Conservation (phyloP, 2,329 filamentous ascomycete species). For the Pseudogymnoascus sp. region DNA sequence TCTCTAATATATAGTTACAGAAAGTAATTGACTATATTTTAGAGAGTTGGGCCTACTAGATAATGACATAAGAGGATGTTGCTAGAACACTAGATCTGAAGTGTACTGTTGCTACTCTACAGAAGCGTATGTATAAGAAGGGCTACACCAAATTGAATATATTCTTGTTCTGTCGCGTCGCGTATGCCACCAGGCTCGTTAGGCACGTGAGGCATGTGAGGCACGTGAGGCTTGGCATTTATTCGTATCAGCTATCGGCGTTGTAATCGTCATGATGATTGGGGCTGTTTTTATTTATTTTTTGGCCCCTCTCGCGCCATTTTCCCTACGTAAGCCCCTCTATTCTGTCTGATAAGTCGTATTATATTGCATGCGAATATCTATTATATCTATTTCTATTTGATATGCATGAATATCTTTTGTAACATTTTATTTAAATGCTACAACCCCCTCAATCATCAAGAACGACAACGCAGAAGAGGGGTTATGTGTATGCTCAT, state of each 20-base stretch:
- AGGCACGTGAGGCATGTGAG: too few relatives aligned
- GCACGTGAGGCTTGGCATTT: neutral
- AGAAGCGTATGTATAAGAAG: too few relatives aligned
- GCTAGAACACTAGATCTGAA: too few relatives aligned
- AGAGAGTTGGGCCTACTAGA: too few relatives aligned
- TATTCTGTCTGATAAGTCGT: neutral
- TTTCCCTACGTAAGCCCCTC: neutral
- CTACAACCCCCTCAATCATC: neutral
- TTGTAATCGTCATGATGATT: slow-evolving; percentile 7
- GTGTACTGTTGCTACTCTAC: too few relatives aligned
- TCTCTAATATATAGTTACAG: too few relatives aligned
- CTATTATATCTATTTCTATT: neutral
- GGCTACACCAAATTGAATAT: too few relatives aligned
- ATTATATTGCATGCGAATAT: neutral
- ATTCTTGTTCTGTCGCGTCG: too few relatives aligned
- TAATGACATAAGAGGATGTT: too few relatives aligned
- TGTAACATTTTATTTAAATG: neutral
- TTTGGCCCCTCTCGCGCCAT: neutral
- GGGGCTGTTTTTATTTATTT: neutral
- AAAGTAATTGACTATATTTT: too few relatives aligned
- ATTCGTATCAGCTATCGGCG: neutral
- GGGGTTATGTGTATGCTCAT: neutral
- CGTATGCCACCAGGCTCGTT: too few relatives aligned
- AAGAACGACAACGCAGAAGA: neutral
- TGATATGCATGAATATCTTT: neutral